Conservation (phyloP, 2,329 filamentous ascomycete species). For the Dryadomyces quercus-mongolicae region DNA sequence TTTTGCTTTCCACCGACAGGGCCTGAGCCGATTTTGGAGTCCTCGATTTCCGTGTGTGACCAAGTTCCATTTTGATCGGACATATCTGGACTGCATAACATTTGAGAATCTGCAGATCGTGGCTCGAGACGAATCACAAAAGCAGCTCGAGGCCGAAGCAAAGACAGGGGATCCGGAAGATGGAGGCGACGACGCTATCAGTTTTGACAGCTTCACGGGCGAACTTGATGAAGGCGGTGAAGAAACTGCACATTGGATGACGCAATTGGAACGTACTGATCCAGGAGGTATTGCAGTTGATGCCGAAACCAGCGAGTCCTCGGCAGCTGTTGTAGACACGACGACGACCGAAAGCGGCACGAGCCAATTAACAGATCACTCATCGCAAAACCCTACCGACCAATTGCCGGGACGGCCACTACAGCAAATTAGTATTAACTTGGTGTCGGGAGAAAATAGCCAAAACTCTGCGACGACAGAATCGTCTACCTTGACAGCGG, state of each 20-base stretch:
- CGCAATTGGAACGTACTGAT: slow-evolving; percentile 44
- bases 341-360: slow-evolving; percentile 5
- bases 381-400: background rate
- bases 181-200: background rate
- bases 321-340: slow-evolving; percentile 6
- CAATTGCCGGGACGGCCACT: background rate
- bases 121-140: slow-evolving; percentile 34
- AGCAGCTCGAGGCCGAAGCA: background rate
- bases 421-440: background rate
- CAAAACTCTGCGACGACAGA: background rate
- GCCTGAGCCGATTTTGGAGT: slow-evolving; percentile 58
- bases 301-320: slow-evolving; percentile 30
- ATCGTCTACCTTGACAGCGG: background rate
- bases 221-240: slow-evolving; percentile 35
- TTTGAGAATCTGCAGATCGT: slow-evolving; percentile 56
- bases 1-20: slow-evolving; percentile 63
- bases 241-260: slow-evolving; percentile 49
- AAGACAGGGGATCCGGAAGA: slow-evolving; percentile 15
- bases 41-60: slow-evolving; percentile 64
- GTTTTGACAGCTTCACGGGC: background rate
- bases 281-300: slow-evolving; percentile 30
- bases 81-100: slow-evolving; percentile 53
- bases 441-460: background rate
- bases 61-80: slow-evolving; percentile 68
- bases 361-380: background rate